Conservation (phyloP, 805 yeast genomes). For the Myxozyma vanderwaltii region DNA sequence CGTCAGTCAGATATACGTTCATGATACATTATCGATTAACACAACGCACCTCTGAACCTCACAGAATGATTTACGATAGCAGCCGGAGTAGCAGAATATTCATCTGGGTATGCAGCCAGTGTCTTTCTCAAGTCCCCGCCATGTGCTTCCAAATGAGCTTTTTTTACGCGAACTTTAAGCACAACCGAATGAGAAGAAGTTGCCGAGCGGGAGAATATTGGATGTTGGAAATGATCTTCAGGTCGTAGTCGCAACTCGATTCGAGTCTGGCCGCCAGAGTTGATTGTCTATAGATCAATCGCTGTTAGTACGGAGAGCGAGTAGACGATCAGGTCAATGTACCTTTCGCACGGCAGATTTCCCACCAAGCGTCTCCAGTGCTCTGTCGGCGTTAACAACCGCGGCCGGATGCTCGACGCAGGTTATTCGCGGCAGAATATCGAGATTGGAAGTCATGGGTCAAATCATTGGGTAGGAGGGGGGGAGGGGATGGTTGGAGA, state of each 20-base stretch:
- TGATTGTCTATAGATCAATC: conserved; percentile 35
- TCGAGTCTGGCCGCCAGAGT: conserved; percentile 38
- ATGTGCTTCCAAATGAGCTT: conserved; percentile 36
- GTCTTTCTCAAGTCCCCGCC: conserved; percentile 58
- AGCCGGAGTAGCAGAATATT: conserved; percentile 58
- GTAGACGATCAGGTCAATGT: background rate
- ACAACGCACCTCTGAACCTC: conserved; percentile 82
- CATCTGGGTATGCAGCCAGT: conserved; percentile 56
- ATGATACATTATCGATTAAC: background rate
- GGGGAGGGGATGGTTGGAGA: background rate
- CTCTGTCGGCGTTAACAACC: conserved; percentile 24
- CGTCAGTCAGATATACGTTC: background rate
- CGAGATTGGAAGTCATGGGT: conserved; percentile 7
- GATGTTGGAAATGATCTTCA: conserved; percentile 50
- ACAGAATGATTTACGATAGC: conserved; percentile 69
- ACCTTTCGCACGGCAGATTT: conserved; percentile 24
- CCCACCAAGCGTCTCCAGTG: conserved; percentile 30
- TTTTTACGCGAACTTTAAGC: conserved; percentile 42
- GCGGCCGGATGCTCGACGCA: conserved; percentile 34
- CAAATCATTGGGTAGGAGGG: background rate
- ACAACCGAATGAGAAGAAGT: conserved; percentile 37
- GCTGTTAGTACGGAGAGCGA: background rate
- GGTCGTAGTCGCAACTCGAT: conserved; percentile 45
- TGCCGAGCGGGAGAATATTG: conserved; percentile 46
- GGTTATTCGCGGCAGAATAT: conserved; percentile 23